These are phyloP conservation scores for Pseudogymnoascus destructans DNA, from an alignment of 2,329 filamentous ascomycete genomes.

Conservation along the genomic window DNA sequence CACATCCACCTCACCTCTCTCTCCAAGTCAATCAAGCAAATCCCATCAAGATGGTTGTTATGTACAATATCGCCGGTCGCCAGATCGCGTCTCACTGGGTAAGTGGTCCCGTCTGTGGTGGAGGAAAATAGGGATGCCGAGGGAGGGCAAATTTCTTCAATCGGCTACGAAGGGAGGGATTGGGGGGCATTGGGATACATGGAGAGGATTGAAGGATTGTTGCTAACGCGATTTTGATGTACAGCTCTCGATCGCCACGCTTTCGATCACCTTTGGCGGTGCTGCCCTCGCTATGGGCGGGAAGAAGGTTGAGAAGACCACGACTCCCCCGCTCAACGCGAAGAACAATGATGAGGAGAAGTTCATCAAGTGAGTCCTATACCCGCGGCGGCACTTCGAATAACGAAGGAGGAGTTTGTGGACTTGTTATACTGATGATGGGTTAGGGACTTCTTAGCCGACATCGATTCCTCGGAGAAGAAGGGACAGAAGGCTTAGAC, in stretches of 20 bases:
- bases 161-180: not conserved
- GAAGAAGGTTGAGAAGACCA: not conserved
- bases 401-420: not conserved
- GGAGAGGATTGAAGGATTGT: not conserved
- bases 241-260: constrained; percentile 10
- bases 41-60: constrained; percentile 7
- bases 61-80: constrained; percentile 10
- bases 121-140: constrained; percentile 1
- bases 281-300: constrained; percentile 9
- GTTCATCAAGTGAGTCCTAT: constrained; percentile 10
- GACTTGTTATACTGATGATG: not conserved
- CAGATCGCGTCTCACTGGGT: constrained; percentile 10
- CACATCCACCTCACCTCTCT: constrained; percentile 1
- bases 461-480: constrained; percentile 9
- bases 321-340: constrained; percentile 8
- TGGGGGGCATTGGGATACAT: not conserved
- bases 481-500: constrained; percentile 8
- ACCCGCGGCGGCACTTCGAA: not conserved
- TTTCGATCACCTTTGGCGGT: constrained; percentile 8
- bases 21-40: constrained; percentile 3
- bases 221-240: not conserved
- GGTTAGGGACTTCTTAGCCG: constrained; percentile 8
- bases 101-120: not conserved
- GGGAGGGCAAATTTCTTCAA: not conserved
- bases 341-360: constrained; percentile 10